phyloP scores from a whole-genome alignment of 1,139 yeast genomes.

The Nakaseomyces kungkrabaensis region DNA sequence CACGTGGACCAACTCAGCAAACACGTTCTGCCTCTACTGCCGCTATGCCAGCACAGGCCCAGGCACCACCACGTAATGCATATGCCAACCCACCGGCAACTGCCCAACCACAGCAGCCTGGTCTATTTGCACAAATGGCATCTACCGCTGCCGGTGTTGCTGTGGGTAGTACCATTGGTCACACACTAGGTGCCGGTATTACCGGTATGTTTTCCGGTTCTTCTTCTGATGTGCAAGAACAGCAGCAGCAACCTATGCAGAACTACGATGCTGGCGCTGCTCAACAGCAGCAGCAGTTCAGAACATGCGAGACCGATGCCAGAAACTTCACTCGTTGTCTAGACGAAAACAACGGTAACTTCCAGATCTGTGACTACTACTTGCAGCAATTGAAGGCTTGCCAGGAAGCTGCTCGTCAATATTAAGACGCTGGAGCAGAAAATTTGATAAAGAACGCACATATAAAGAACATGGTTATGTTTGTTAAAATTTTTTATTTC shows the following conservation, averaged over 20 bases:
- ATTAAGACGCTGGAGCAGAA: conserved; percentile 19
- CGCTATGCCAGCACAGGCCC: conserved; percentile 40
- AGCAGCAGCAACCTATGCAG: conserved; percentile 32
- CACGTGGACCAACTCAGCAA: conserved; percentile 42
- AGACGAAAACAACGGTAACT: conserved; percentile 86
- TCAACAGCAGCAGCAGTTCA: conserved; percentile 30
- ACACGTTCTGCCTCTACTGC: conserved; percentile 69
- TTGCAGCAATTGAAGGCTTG: conserved; percentile 95
- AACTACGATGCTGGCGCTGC: conserved; percentile 33
- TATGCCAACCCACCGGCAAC: conserved; percentile 24
- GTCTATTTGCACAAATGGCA: conserved; percentile 94
- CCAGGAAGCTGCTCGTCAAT: conserved; percentile 84
- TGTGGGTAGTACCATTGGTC: conserved; percentile 95
- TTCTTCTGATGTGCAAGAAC: conserved; percentile 46
- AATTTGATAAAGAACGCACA: too few relatives aligned
- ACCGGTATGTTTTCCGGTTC: conserved; percentile 82
- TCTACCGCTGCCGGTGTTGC: conserved; percentile 99
- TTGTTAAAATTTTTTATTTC: too few relatives aligned
- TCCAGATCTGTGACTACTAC: conserved; percentile 94
- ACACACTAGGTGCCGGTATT: conserved; percentile 91
- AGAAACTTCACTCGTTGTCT: conserved; percentile 91
- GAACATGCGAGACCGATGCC: conserved; percentile 84
- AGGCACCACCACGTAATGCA: conserved; percentile 22
- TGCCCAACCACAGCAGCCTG: conserved; percentile 61
- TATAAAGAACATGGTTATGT: too few relatives aligned